A percentile compares a stretch with the other conserved stretches of the same genome.
phyloP scores from a whole-genome alignment of 2,329 filamentous ascomycete genomes.

The Verticillium longisporum region DNA sequence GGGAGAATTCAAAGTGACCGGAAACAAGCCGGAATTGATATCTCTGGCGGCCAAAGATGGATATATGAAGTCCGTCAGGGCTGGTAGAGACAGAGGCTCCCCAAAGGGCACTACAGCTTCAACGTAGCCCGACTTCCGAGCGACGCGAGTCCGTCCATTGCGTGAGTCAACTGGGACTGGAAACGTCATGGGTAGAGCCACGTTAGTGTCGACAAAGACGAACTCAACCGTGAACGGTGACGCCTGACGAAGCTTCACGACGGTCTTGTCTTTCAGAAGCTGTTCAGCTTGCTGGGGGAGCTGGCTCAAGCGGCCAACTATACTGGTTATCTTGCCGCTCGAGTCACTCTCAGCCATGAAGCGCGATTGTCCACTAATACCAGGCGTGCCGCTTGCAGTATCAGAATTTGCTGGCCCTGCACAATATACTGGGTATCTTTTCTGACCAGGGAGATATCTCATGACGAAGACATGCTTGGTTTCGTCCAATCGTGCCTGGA shows the following conservation, averaged over 20 bases:
- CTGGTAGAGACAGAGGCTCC: slow-evolving; percentile 13
- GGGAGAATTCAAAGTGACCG: slow-evolving; percentile 26
- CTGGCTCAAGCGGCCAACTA: slow-evolving; percentile 34
- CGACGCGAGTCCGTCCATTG: slow-evolving; percentile 30
- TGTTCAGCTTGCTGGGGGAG: slow-evolving; percentile 22
- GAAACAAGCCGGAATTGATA: neutral
- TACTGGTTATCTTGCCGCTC: slow-evolving; percentile 20
- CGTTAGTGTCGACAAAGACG: slow-evolving; percentile 23
- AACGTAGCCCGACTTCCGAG: slow-evolving; percentile 35
- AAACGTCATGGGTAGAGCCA: slow-evolving; percentile 28
- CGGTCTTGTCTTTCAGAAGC: slow-evolving; percentile 28
- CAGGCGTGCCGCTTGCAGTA: neutral
- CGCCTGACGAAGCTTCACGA: slow-evolving; percentile 27
- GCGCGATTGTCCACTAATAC: slow-evolving; percentile 2
- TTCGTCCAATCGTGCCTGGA: slow-evolving; percentile 22
- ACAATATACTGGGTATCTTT: slow-evolving; percentile 17
- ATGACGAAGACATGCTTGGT: slow-evolving; percentile 25
- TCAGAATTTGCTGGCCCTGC: slow-evolving; percentile 10
- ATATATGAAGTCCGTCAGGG: slow-evolving; percentile 27
- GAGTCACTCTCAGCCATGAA: slow-evolving; percentile 23
- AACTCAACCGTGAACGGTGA: slow-evolving; percentile 34
- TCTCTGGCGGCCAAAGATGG: slow-evolving; percentile 20
- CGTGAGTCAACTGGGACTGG: slow-evolving; percentile 29
- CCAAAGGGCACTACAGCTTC: slow-evolving; percentile 33
- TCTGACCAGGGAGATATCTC: slow-evolving; percentile 26